Evolutionary conservation across 2,329 filamentous ascomycete species (phyloP).

Genomic region (Berkeleyomyces basicola): DNA sequence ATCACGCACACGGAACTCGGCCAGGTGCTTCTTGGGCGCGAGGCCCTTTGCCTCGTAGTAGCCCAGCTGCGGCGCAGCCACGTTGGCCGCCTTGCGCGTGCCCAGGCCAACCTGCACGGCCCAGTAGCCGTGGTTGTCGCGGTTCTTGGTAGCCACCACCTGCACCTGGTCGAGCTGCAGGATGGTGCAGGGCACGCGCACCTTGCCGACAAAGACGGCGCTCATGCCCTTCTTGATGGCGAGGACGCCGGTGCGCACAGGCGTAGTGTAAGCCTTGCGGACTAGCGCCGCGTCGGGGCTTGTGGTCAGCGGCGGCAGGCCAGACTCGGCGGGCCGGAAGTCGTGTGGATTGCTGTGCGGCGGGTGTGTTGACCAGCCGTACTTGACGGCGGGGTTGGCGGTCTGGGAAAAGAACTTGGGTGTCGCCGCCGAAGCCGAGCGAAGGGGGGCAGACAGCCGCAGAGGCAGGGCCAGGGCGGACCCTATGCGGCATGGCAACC

Average conservation of each 20-base stretch:
- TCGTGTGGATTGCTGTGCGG: conserved; percentile 35
- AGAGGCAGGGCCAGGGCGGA: conserved; percentile 1
- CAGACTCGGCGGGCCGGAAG: conserved; percentile 42
- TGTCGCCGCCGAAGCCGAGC: not conserved
- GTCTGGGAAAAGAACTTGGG: conserved; percentile 25
- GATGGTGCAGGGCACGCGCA: conserved; percentile 73
- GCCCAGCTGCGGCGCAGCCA: conserved; percentile 68
- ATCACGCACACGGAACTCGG: conserved; percentile 73
- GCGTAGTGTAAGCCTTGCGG: conserved; percentile 41
- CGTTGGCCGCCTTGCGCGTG: conserved; percentile 54
- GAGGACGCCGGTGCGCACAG: conserved; percentile 61
- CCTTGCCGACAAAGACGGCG: conserved; percentile 65
- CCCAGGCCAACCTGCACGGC: conserved; percentile 82
- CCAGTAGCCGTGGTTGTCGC: conserved; percentile 71
- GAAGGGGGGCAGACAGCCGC: not conserved
- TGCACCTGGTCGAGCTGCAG: conserved; percentile 87
- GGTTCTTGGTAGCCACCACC: conserved; percentile 74
- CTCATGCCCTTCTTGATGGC: conserved; percentile 95
- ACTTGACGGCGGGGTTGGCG: conserved; percentile 33
- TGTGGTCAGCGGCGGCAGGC: conserved; percentile 38
- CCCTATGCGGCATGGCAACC: conserved; percentile 9
- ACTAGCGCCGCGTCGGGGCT: conserved; percentile 44
- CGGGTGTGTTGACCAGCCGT: conserved; percentile 44
- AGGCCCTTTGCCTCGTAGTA: conserved; percentile 74
- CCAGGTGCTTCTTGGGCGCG: conserved; percentile 65